phyloP scores from a whole-genome alignment of 2,329 filamentous ascomycete species.

The Neonectria faginata region DNA sequence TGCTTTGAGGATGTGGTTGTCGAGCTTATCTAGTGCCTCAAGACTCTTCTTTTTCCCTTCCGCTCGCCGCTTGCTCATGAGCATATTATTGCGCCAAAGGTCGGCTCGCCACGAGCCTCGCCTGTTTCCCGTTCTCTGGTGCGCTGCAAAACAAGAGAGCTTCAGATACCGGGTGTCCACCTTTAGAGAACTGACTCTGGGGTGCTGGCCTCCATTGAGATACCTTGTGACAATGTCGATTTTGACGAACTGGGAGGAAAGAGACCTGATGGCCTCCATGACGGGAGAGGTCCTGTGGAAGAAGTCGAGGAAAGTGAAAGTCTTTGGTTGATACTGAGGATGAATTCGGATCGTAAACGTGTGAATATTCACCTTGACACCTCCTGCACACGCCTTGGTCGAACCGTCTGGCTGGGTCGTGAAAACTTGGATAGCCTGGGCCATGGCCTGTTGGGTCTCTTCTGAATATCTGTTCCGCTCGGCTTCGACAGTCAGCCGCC shows the following conservation, averaged over 20 bases:
- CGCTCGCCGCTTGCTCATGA: background rate
- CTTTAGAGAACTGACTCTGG: conserved; percentile 13
- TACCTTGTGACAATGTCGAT: conserved; percentile 50
- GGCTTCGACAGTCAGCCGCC: conserved; percentile 56
- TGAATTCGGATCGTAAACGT: conserved; percentile 58
- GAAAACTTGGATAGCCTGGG: conserved; percentile 54
- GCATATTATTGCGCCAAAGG: background rate
- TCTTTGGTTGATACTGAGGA: conserved; percentile 36
- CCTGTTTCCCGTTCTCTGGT: conserved; percentile 7
- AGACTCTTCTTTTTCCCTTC: background rate
- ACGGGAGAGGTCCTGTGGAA: conserved; percentile 48
- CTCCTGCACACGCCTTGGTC: conserved; percentile 21
- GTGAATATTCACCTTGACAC: conserved; percentile 49
- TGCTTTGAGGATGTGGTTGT: background rate
- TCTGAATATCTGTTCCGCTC: conserved; percentile 54
- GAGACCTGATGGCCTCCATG: conserved; percentile 45
- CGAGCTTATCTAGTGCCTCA: background rate
- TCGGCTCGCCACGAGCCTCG: background rate
- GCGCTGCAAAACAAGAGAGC: conserved; percentile 25
- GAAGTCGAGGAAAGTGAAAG: conserved; percentile 53
- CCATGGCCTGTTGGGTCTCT: conserved; percentile 48
- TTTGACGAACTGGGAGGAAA: conserved; percentile 53
- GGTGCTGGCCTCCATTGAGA: conserved; percentile 26
- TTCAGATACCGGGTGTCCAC: conserved; percentile 32
- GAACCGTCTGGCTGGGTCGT: conserved; percentile 31